Evolutionary conservation across 768 basidiomycete genomes (phyloP).

Genomic region (Omphalotus guepiniiformis): DNA sequence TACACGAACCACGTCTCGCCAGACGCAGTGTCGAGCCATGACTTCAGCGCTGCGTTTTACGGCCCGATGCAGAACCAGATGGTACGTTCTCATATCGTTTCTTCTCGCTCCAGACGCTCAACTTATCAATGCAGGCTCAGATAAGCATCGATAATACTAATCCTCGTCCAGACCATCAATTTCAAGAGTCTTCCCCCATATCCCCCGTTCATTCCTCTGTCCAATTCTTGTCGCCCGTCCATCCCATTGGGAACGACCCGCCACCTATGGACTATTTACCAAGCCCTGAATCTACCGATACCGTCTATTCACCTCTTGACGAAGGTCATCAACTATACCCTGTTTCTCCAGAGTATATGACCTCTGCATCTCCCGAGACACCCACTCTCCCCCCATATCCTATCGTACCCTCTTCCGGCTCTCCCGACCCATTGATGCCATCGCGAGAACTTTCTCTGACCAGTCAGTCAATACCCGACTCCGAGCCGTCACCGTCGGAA

Average conservation of each 20-base stretch:
- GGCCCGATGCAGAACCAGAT: too few relatives aligned
- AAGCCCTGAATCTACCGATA: constrained; percentile 1
- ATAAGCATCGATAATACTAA: too few relatives aligned
- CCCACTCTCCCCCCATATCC: background rate
- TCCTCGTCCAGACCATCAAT: too few relatives aligned
- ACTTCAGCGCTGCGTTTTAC: too few relatives aligned
- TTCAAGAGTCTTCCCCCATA: background rate
- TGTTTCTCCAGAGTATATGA: constrained; percentile 3
- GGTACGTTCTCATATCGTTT: too few relatives aligned
- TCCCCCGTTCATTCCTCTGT: constrained; percentile 1
- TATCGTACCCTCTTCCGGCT: constrained; percentile 1
- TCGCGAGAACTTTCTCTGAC: background rate
- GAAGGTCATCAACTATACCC: constrained; percentile 4
- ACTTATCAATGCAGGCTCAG: too few relatives aligned
- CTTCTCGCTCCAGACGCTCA: too few relatives aligned
- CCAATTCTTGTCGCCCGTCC: constrained; percentile 1
- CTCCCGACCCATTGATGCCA: background rate
- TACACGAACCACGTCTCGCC: too few relatives aligned
- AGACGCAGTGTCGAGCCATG: too few relatives aligned
- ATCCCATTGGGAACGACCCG: background rate
- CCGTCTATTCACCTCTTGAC: constrained; percentile 1
- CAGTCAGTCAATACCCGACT: constrained; percentile 1
- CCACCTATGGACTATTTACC: background rate
- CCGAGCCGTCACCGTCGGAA: constrained; percentile 5
- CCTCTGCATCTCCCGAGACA: background rate